Percentiles rank a stretch among this genome's conserved stretches.
phyloP scores from a whole-genome alignment of 768 basidiomycete genomes.

The Hericium coralloides region DNA sequence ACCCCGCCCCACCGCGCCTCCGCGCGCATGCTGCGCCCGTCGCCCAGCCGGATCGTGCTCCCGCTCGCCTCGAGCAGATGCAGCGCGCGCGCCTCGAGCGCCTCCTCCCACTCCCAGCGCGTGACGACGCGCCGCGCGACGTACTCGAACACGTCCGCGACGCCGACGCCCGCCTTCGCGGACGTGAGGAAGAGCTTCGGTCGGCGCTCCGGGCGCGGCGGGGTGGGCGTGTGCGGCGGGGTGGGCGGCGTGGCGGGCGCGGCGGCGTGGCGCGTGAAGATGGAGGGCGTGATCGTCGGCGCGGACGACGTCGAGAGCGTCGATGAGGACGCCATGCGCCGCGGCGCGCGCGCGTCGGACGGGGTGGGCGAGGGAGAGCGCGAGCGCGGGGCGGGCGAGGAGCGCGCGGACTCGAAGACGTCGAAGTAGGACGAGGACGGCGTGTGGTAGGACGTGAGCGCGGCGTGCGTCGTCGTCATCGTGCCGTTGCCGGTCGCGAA shows the following conservation, averaged over 20 bases:
- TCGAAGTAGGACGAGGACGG: conserved; percentile 74
- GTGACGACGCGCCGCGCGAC: conserved; percentile 52
- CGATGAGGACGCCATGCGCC: conserved; percentile 9
- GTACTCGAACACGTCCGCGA: conserved; percentile 69
- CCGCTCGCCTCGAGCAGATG: conserved; percentile 27
- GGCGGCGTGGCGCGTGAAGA: conserved; percentile 11
- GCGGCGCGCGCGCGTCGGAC: conserved; percentile 13
- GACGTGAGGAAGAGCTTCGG: conserved; percentile 68
- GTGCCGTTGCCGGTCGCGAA: conserved; percentile 34
- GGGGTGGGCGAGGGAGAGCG: conserved; percentile 9
- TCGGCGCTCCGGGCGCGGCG: conserved; percentile 36
- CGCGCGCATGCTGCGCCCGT: neutral
- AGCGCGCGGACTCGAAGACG: conserved; percentile 48
- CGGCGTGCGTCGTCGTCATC: conserved; percentile 47
- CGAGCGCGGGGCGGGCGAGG: conserved; percentile 41
- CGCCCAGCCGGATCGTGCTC: conserved; percentile 6
- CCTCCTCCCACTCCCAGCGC: conserved; percentile 63
- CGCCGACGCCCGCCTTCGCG: conserved; percentile 71
- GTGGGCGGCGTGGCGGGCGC: conserved; percentile 2
- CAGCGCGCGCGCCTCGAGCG: conserved; percentile 35
- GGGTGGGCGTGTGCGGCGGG: conserved; percentile 11
- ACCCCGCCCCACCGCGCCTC: neutral
- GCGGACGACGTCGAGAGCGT: conserved; percentile 14
- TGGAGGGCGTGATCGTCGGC: conserved; percentile 18
- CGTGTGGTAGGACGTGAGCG: conserved; percentile 62